phyloP scores from a whole-genome alignment of 78 protist species.

The slime mould (Dictyostelium discoideum) region dicty_2.7 NC_007089.4:4384501-4385000 shows the following conservation, averaged over 20 bases:
- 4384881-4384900: neutral
- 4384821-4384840: too few relatives aligned
- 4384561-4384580: conserved; percentile 42
- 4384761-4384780: neutral
- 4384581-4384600: too few relatives aligned
- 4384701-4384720: neutral
- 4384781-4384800: neutral
- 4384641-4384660: neutral
- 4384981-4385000: too few relatives aligned
- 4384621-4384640: too few relatives aligned
- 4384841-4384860: too few relatives aligned
- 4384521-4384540: conserved; percentile 95
- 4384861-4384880: too few relatives aligned
- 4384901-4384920: too few relatives aligned
- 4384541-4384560: conserved; percentile 89
- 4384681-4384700: neutral
- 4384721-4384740: neutral
- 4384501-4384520: conserved; percentile 95
- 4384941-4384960: neutral
- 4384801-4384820: too few relatives aligned
- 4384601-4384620: too few relatives aligned
- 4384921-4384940: neutral
- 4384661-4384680: neutral
- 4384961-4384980: neutral
- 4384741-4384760: neutral